phyloP scores from a whole-genome alignment of 805 yeast genomes.

The Naumovozyma castellii region DNA sequence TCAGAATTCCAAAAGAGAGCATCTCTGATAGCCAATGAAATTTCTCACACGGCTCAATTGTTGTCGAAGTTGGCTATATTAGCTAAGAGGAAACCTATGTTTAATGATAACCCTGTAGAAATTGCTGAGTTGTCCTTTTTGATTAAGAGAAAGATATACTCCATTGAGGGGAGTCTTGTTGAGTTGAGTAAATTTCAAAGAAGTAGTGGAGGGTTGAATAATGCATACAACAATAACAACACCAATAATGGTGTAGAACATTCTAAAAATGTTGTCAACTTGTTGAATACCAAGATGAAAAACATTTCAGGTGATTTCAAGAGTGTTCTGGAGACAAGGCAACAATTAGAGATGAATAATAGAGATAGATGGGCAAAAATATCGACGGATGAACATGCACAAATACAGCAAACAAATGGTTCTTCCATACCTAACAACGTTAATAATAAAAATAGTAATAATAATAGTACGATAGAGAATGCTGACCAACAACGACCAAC shows the following conservation, averaged over 20 bases:
- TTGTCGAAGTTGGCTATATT: constrained; percentile 68
- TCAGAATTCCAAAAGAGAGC: constrained; percentile 67
- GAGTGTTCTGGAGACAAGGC: constrained; percentile 79
- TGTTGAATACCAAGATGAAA: constrained; percentile 81
- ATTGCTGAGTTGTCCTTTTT: constrained; percentile 85
- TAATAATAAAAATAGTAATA: constrained; percentile 4
- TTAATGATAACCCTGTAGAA: constrained; percentile 90
- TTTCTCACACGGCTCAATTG: constrained; percentile 74
- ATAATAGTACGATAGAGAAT: constrained; percentile 2
- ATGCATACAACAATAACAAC: constrained; percentile 30
- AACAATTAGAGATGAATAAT: constrained; percentile 69
- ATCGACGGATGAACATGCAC: not conserved
- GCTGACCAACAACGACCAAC: not conserved
- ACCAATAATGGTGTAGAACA: constrained; percentile 32
- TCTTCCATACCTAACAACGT: too few species aligned
- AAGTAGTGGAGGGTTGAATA: constrained; percentile 39
- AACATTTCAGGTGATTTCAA: constrained; percentile 89
- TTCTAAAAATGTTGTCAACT: constrained; percentile 76
- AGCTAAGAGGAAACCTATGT: constrained; percentile 83
- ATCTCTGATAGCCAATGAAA: constrained; percentile 75
- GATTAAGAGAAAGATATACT: constrained; percentile 37
- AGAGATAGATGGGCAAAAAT: constrained; percentile 79
- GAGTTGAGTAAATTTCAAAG: constrained; percentile 53
- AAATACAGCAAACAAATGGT: too few species aligned
- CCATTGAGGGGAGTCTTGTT: constrained; percentile 75